Evolutionary conservation across 2,329 filamentous ascomycete genomes (phyloP), one percentile per base, ranked within the genome.

Genomic region (Lecanicillium sp.): DNA sequence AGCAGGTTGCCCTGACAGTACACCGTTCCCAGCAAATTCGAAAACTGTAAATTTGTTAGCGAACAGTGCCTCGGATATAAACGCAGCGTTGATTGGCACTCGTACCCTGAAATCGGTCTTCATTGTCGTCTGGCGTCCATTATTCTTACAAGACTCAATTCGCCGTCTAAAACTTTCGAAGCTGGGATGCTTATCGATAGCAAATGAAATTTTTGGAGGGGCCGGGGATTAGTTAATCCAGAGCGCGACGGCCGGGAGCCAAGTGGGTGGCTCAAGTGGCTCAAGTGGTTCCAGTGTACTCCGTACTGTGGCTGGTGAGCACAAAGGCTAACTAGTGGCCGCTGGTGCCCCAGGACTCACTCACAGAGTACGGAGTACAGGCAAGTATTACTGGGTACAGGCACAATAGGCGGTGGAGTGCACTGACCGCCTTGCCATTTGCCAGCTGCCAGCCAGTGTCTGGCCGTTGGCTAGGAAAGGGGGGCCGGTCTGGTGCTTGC

Each of bases 31-130:
- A 98, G 81, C 66, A 98, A 80, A 71, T 97, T 98, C 66, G 91
- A 95, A 72, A 98, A 98, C 90, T 96, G 61, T n/a, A 12, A 33
- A 37, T n/a, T n/a, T n/a, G n/a, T n/a, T n/a, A n/a, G n/a, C n/a
- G n/a, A n/a, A n/a, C n/a, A n/a, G n/a, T n/a, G n/a, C n/a, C n/a
- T n/a, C n/a, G n/a, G n/a, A n/a, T n/a, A n/a, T n/a, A n/a, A n/a
- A n/a, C n/a, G n/a, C n/a, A n/a, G n/a, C n/a, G n/a, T n/a, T n/a
- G n/a, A 21, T n/a, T 10, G 30, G 15, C 17, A n/a, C 30, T 50
- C 67, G 54, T 70, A 94, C 91, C 83, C 93, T 94, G 69, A 97
- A 98, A 71, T 97, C 91, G 57, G 90, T 97, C 86, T 97, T 98
- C 93, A 98, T 98, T 66, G 69, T 82, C 65, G 67, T 60, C 62